phyloP scores from a whole-genome alignment of 2,329 filamentous ascomycete species.

The Elsinoe fawcettii region DNA sequence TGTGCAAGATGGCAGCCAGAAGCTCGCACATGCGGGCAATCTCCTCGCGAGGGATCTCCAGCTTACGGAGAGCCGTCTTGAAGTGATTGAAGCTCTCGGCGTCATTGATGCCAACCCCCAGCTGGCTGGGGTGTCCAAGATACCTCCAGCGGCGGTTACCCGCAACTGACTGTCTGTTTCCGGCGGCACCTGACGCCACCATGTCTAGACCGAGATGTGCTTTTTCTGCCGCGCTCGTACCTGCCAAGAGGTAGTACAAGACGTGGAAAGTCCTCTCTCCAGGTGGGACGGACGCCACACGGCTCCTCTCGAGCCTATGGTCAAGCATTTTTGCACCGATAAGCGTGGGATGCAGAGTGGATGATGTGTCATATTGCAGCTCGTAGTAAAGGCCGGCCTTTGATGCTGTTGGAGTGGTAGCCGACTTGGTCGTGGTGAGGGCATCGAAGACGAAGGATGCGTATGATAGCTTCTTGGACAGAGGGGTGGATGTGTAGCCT shows the following conservation, averaged over 20 bases:
- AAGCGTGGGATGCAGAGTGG: conserved; percentile 73
- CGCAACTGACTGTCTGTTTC: conserved; percentile 47
- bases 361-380: conserved; percentile 88
- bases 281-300: conserved; percentile 84
- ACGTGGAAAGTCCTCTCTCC: conserved; percentile 96
- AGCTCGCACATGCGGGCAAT: conserved; percentile 97
- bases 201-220: conserved; percentile 64
- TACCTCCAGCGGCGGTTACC: conserved; percentile 84
- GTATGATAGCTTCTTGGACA: conserved; percentile 87
- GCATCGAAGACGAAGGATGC: conserved; percentile 94
- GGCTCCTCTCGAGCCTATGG: conserved; percentile 83
- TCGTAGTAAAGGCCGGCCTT: conserved; percentile 95
- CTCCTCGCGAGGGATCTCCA: conserved; percentile 87
- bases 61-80: conserved; percentile 86
- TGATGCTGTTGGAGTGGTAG: conserved; percentile 89
- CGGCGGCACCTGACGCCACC: conserved; percentile 47
- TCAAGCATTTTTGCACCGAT: conserved; percentile 93
- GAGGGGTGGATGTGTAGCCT: conserved; percentile 80
- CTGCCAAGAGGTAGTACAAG: conserved; percentile 88
- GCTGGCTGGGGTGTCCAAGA: conserved; percentile 87
- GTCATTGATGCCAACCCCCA: conserved; percentile 96
- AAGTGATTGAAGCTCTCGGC: conserved; percentile 93
- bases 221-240: conserved; percentile 86
- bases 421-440: conserved; percentile 92
- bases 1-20: conserved; percentile 87